Percentiles rank a stretch among this genome's conserved stretches.
Evolutionary conservation across 495 filamentous ascomycete species (phyloP).

Genomic region (Hypoxylon crocopeplum): DNA sequence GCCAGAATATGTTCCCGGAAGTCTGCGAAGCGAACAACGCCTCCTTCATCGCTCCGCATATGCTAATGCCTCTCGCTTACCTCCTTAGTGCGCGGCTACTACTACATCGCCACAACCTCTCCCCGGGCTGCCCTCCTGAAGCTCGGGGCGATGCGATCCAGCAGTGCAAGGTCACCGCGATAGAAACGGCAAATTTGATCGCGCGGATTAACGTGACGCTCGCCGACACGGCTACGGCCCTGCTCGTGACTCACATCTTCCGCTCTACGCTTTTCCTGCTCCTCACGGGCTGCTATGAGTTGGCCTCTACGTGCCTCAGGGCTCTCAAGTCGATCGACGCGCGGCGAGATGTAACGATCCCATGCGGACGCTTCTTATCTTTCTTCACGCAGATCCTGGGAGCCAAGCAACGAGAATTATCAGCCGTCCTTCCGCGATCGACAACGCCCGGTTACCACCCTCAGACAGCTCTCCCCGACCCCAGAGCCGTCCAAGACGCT

Average conservation of each 20-base stretch:
- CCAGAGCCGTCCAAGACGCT: slow-evolving; percentile 47
- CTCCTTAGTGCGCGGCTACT: slow-evolving; percentile 84
- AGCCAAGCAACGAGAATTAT: slow-evolving; percentile 61
- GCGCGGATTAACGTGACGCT: slow-evolving; percentile 62
- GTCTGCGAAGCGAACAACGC: slow-evolving; percentile 69
- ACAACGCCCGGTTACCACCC: slow-evolving; percentile 31
- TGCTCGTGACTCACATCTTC: slow-evolving; percentile 86
- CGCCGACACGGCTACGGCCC: slow-evolving; percentile 51
- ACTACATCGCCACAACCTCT: slow-evolving; percentile 91
- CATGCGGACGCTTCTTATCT: slow-evolving; percentile 82
- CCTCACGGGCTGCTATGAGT: slow-evolving; percentile 72
- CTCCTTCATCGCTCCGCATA: slow-evolving; percentile 72
- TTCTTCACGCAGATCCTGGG: slow-evolving; percentile 78
- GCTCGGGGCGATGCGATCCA: slow-evolving; percentile 74
- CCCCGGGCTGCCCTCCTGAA: slow-evolving; percentile 69
- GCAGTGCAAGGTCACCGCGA: slow-evolving; percentile 73
- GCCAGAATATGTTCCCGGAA: slow-evolving; percentile 75
- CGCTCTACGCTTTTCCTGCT: slow-evolving; percentile 84
- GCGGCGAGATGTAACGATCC: slow-evolving; percentile 71
- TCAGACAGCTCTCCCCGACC: slow-evolving; percentile 30
- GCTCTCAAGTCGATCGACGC: slow-evolving; percentile 72
- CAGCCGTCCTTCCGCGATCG: slow-evolving; percentile 41
- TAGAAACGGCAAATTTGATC: slow-evolving; percentile 79
- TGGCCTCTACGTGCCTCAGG: slow-evolving; percentile 75
- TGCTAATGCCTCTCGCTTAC: slow-evolving; percentile 74